Conservation (phyloP, 2,329 filamentous ascomycete genomes). For the Penicillium sp. region DNA sequence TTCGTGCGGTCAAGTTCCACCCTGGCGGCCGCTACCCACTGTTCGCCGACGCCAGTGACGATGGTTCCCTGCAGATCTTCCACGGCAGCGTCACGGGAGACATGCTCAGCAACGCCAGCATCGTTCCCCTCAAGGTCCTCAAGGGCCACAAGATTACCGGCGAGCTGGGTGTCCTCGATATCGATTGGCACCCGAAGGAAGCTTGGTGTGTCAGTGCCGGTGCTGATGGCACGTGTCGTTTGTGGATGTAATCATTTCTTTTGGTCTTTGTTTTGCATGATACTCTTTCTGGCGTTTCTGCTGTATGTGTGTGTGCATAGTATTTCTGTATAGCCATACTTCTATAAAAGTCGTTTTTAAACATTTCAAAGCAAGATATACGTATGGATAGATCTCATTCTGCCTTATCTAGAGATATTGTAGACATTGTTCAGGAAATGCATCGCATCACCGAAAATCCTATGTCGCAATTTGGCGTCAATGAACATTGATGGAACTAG, state of each 20-base stretch:
- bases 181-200: slow-evolving; percentile 94
- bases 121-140: slow-evolving; percentile 94
- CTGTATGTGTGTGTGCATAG: slow-evolving; percentile 19
- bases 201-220: slow-evolving; percentile 95
- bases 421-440: neutral
- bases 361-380: slow-evolving; percentile 3
- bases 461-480: neutral
- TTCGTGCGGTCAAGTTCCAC: slow-evolving; percentile 88
- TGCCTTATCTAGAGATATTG: neutral
- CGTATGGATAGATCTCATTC: neutral
- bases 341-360: slow-evolving; percentile 36
- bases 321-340: slow-evolving; percentile 41
- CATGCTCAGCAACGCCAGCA: slow-evolving; percentile 93
- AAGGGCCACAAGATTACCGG: slow-evolving; percentile 86
- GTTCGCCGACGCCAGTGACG: slow-evolving; percentile 94
- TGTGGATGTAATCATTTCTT: slow-evolving; percentile 71
- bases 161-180: slow-evolving; percentile 86
- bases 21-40: slow-evolving; percentile 75
- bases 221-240: slow-evolving; percentile 86
- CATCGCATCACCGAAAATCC: neutral
- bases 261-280: slow-evolving; percentile 30
- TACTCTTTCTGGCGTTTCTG: slow-evolving; percentile 30
- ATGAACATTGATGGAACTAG: neutral
- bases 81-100: slow-evolving; percentile 95
- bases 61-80: slow-evolving; percentile 94